Base-by-base conservation (phyloP, 192 early-diverging fungal genomes). In the Spizellomyces punctatus region DNA sequence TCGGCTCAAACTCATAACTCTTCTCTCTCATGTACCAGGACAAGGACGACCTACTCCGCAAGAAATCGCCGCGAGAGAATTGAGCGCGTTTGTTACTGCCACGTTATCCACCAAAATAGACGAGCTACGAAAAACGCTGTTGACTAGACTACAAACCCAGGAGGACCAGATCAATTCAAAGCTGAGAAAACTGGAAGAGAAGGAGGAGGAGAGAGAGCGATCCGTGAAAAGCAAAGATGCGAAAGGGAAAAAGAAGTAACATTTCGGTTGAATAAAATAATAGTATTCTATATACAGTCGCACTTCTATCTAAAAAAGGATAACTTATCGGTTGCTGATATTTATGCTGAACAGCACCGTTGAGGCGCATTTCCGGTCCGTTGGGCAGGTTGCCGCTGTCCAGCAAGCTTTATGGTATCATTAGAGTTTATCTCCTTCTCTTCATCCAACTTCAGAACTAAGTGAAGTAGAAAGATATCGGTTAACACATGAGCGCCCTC, bases 21-120 rank as follows among this genome's bases (percentile, higher is more conserved):
- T 36, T 3, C 27, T 36, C 1, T 36, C 27, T 36, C 27, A 36
- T 36, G 3, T 36, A 36, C 3, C 27, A 36, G 27, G 27, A 36
- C 27, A 36, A 36, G 27, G 27, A 36, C 27, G 27, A 3, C 27
- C 27, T 5, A 70, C 67, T 16, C 46, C 19, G 47, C 83, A 81
- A 57, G 84, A 82, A 56, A 80, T 77, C 8, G 84, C 81, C 0
- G 56, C 57, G 16, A 54, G 69, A 12, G 84, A 85, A 52, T 72
- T 85, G 41, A 46, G 60, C 36, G 67, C 62, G 14, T 76, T 81
- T 41, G 76, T 85, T 43, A 67, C 69, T 8, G 16, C 47, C 3
- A 77, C 72, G 5, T 68, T 85, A 17, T 21, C 69, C 2, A 60
- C 73, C 27, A 81, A 81, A 46, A 52, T 85, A 41, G 84, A 85